phyloP scores from a whole-genome alignment of 345 rosid species.

The Eucalyptus erythrocorys region DNA sequence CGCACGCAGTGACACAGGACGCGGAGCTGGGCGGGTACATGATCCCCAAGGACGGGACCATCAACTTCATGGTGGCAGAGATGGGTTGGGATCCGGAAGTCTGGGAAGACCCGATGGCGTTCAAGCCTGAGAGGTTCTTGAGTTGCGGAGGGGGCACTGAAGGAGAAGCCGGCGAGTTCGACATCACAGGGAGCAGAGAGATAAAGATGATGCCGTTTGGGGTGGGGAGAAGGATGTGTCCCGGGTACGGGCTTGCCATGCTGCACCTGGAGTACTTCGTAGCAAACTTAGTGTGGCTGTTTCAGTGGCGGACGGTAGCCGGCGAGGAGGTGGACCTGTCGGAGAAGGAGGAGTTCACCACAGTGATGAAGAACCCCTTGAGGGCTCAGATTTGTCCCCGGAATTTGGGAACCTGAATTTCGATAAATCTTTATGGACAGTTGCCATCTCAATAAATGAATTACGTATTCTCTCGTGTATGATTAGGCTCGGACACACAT shows the following conservation, averaged over 20 bases:
- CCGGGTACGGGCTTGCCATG: not conserved
- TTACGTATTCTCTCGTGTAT: not conserved
- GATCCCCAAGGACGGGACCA: not conserved
- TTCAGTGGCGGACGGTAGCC: not conserved
- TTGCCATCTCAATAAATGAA: not conserved
- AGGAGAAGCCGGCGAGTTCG: not conserved
- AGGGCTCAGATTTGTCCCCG: not conserved
- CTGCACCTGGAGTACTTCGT: constrained; percentile 1
- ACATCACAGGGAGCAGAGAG: not conserved
- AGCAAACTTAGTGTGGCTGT: not conserved
- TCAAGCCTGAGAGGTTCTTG: not conserved
- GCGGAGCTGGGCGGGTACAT: not conserved
- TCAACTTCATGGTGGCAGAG: not conserved
- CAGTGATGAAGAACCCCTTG: constrained; percentile 5
- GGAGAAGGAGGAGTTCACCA: constrained; percentile 1
- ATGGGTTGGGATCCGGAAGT: not conserved
- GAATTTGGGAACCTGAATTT: not conserved
- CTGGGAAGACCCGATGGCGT: not conserved
- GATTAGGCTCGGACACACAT: not conserved
- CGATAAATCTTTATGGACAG: not conserved
- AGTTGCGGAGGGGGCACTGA: not conserved
- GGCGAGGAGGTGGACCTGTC: not conserved
- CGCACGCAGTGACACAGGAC: not conserved
- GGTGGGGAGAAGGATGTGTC: constrained; percentile 1
- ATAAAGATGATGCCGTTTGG: not conserved